A percentile compares a stretch with the other conserved stretches of the same genome.
phyloP scores from a whole-genome alignment of 1,139 yeast genomes.

The Sugiyamaella xylanicola region DNA sequence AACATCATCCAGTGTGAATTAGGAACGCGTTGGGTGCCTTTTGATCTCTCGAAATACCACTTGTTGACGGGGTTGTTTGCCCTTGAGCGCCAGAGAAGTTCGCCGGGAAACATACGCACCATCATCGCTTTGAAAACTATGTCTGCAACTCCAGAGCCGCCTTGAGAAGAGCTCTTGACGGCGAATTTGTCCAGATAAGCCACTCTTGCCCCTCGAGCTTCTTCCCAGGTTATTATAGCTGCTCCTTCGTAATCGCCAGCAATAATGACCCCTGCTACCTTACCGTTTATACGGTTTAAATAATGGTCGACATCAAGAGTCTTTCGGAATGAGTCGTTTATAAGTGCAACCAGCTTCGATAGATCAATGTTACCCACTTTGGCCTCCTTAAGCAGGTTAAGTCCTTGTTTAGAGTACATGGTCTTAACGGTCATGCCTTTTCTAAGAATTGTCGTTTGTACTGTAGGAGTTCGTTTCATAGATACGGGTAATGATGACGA shows the following conservation, averaged over 20 bases:
- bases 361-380: slow-evolving; percentile 57
- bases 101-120: slow-evolving; percentile 65
- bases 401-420: slow-evolving; percentile 46
- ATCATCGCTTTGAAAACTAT: slow-evolving; percentile 81
- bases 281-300: slow-evolving; percentile 60
- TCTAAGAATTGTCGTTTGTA: slow-evolving; percentile 77
- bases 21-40: slow-evolving; percentile 62
- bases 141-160: slow-evolving; percentile 92
- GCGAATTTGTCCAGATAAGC: slow-evolving; percentile 94
- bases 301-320: slow-evolving; percentile 66
- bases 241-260: slow-evolving; percentile 97
- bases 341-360: slow-evolving; percentile 55
- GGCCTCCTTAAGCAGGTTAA: slow-evolving; percentile 50
- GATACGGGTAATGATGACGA: slow-evolving; percentile 86
- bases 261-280: slow-evolving; percentile 73
- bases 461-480: slow-evolving; percentile 56
- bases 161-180: slow-evolving; percentile 78
- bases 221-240: slow-evolving; percentile 85
- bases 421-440: slow-evolving; percentile 71
- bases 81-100: slow-evolving; percentile 87
- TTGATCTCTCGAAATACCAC: slow-evolving; percentile 94
- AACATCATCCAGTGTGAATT: slow-evolving; percentile 68
- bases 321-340: slow-evolving; percentile 80
- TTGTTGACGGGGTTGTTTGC: slow-evolving; percentile 87
- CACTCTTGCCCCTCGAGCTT: slow-evolving; percentile 30